Conservation (phyloP, 192 early-diverging fungal genomes). For the Entomortierella beljakovae region DNA sequence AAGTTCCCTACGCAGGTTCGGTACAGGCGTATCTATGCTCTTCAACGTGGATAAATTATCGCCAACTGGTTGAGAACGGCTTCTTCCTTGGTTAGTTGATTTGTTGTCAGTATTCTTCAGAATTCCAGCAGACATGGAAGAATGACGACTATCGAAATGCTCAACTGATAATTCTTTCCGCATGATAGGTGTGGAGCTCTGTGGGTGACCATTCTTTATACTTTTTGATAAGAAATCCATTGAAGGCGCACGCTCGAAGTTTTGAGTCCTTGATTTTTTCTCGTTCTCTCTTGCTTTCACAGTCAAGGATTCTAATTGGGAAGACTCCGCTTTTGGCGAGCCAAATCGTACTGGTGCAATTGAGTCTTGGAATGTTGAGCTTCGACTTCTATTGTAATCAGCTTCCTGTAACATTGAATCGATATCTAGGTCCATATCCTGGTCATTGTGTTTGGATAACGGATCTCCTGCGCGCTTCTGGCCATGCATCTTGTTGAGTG, state of each 20-base stretch:
- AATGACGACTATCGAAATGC: too few species aligned
- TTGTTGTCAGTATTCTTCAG: too few species aligned
- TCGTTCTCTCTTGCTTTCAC: neutral
- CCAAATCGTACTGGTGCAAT: constrained; percentile 28
- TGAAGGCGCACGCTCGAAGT: neutral
- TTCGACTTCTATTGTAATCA: constrained; percentile 10
- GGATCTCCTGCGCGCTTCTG: neutral
- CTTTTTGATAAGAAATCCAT: neutral
- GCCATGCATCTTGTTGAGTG: neutral
- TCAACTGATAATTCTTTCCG: too few species aligned
- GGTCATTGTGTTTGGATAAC: neutral
- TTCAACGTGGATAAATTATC: too few species aligned
- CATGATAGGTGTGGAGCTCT: too few species aligned
- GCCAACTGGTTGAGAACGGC: too few species aligned
- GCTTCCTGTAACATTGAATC: constrained; percentile 7
- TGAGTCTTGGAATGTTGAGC: constrained; percentile 38
- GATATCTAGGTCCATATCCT: constrained; percentile 10
- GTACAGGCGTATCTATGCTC: too few species aligned
- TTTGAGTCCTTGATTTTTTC: neutral
- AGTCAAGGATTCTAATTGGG: neutral
- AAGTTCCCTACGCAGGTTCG: too few species aligned
- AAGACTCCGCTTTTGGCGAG: constrained; percentile 4
- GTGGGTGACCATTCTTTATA: too few species aligned
- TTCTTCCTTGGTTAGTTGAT: too few species aligned
- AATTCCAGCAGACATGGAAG: too few species aligned